Base-by-base conservation (phyloP, 2,329 filamentous ascomycete genomes). In the Xylariaceae sp. region DNA sequence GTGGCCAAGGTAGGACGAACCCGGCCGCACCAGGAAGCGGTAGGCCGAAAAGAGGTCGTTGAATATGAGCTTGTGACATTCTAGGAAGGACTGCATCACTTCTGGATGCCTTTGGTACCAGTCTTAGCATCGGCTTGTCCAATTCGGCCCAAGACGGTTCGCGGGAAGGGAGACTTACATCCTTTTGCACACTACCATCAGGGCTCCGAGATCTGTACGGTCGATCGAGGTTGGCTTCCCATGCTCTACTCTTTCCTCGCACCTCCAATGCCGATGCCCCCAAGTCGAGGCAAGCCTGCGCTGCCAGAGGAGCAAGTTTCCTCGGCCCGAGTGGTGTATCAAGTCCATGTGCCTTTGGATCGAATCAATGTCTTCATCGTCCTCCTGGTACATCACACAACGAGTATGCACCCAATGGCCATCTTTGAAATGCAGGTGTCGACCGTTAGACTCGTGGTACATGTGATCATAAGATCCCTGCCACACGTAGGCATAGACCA, bases 261-360 rank as follows among this genome's bases (percentile, higher is more conserved):
- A 70, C 50, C 67, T 60, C 68, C 67, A 70, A 39, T 70, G 68
- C 6, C 67, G 67, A n/a, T 50, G 55, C 2, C 67, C 68, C 66
- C 68, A 70, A 8, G 65, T 64, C 29, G 64, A 67, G 4, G 61
- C 55, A 3, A 67, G 55, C 32, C 68, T 62, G 42, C 56, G 57
- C 36, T 69, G 63, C 66, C 68, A 70, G 48, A 66, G 53, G 8
- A 64, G 37, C 13, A 70, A 16, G 20, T 64, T 48, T 8, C 59
- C 61, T 32, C 51, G 50, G 7, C 53, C 57, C 0, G 58, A 46
- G 18, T 52, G 42, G 41, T 59, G 47, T 13, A 65, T 53, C 15
- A 36, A 29, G 39, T 70, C 68, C 66, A 70, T 69, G 13, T 63
- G 56, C 44, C 57, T 62, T 48, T 69, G 67, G 36, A 69, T 63